A percentile compares a stretch with the other conserved stretches of the same genome.
phyloP scores from a whole-genome alignment of 192 early-diverging fungal genomes.

The Gaertneriomyces semiglobifer region DNA sequence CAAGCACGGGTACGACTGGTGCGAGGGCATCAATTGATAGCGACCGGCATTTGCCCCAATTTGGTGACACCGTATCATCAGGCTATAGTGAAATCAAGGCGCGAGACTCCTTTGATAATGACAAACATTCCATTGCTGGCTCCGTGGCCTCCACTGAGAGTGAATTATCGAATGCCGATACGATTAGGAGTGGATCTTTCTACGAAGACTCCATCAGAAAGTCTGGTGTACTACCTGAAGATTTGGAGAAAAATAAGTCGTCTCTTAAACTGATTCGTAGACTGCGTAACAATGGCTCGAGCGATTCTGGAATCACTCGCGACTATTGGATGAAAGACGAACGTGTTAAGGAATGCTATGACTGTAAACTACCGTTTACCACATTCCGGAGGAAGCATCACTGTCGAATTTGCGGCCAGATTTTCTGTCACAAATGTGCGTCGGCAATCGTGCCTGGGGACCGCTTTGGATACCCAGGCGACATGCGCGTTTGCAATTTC shows the following conservation, averaged over 20 bases:
- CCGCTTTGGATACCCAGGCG: constrained; percentile 65
- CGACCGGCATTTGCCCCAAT: too few relatives aligned
- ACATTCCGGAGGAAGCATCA: constrained; percentile 72
- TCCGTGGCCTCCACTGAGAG: constrained; percentile 16
- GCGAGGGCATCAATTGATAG: too few relatives aligned
- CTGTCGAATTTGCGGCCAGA: constrained; percentile 79
- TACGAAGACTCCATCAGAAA: background rate
- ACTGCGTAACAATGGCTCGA: constrained; percentile 26
- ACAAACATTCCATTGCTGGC: background rate
- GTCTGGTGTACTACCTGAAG: background rate
- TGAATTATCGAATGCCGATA: constrained; percentile 16
- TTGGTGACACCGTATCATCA: too few relatives aligned
- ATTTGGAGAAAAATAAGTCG: constrained; percentile 26
- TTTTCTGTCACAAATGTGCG: constrained; percentile 74
- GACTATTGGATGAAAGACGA: constrained; percentile 87
- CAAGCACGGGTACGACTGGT: too few relatives aligned
- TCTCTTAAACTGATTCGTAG: constrained; percentile 31
- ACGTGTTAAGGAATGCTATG: constrained; percentile 74
- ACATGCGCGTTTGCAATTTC: constrained; percentile 66
- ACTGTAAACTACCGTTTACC: constrained; percentile 71
- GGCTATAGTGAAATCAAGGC: too few relatives aligned
- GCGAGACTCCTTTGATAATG: background rate
- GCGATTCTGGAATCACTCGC: constrained; percentile 28
- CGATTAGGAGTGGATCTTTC: background rate
- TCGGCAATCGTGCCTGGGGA: constrained; percentile 64